These are phyloP conservation scores for Penicillium egyptiacum DNA, from an alignment of 495 filamentous ascomycete genomes.

Conservation along the genomic window DNA sequence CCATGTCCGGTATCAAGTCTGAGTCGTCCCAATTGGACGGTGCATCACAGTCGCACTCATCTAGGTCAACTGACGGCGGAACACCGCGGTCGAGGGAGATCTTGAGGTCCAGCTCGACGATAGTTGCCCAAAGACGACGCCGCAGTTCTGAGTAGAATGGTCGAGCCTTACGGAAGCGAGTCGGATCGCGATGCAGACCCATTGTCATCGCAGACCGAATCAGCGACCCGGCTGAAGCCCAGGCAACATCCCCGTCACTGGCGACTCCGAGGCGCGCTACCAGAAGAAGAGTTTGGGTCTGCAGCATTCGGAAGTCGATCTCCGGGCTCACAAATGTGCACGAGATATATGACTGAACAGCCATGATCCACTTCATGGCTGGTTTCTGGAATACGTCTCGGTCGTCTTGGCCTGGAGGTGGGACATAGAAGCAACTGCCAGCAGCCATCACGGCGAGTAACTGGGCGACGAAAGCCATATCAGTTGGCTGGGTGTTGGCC, in stretches of 20 bases:
- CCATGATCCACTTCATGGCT: constrained; percentile 52
- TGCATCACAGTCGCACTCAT: constrained; percentile 49
- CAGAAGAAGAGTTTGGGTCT: constrained; percentile 55
- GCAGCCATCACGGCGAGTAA: constrained; percentile 56
- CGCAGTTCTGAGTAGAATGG: constrained; percentile 54
- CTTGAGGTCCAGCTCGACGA: constrained; percentile 59
- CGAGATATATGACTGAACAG: constrained; percentile 56
- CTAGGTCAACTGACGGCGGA: constrained; percentile 47
- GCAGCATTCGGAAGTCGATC: constrained; percentile 49
- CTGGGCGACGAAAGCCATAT: constrained; percentile 43
- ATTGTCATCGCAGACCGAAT: constrained; percentile 58
- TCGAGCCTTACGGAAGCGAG: constrained; percentile 44
- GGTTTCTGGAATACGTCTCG: constrained; percentile 34
- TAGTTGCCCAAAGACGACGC: constrained; percentile 61
- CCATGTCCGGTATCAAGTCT: constrained; percentile 50
- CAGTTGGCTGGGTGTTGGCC: constrained; percentile 35
- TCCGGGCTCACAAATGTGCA: constrained; percentile 53
- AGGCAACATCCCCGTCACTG: constrained; percentile 54
- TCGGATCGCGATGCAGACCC: constrained; percentile 60
- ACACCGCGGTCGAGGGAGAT: constrained; percentile 56
- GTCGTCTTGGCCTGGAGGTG: constrained; percentile 18
- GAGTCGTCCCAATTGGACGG: constrained; percentile 59
- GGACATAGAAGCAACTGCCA: constrained; percentile 47
- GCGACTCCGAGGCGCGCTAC: constrained; percentile 53
- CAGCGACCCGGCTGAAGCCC: constrained; percentile 56